These are phyloP conservation scores for Bauhinia variegata DNA, from an alignment of 306 rosid species.

Conservation along the genomic window DNA sequence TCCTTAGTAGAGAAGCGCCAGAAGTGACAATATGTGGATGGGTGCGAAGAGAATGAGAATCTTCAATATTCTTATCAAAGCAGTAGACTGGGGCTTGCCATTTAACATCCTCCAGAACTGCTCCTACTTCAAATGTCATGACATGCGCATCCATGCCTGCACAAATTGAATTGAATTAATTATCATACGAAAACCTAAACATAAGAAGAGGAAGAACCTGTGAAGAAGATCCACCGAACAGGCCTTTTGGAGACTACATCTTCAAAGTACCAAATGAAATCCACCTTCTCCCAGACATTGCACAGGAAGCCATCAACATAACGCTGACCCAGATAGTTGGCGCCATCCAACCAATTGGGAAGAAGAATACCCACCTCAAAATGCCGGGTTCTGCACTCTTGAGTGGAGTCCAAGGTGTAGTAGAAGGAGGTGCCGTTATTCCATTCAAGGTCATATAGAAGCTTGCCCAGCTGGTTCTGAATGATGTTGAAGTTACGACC, in stretches of 20 bases:
- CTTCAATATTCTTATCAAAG: constrained; percentile 30
- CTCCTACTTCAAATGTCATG: constrained; percentile 66
- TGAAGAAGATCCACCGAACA: constrained; percentile 58
- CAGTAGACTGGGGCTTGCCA: constrained; percentile 68
- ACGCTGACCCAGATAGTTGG: constrained; percentile 56
- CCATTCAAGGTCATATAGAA: constrained; percentile 66
- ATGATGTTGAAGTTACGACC: constrained; percentile 74
- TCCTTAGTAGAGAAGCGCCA: constrained; percentile 2
- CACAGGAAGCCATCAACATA: constrained; percentile 61
- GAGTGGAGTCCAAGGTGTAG: constrained; percentile 44
- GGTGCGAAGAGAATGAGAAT: background rate
- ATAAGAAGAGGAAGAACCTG: constrained; percentile 33
- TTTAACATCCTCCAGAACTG: constrained; percentile 48
- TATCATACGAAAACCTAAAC: no score
- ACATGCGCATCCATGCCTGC: constrained; percentile 63
- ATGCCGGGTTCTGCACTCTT: constrained; percentile 40
- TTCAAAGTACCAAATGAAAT: constrained; percentile 59
- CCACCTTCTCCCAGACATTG: constrained; percentile 70
- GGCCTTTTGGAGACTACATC: constrained; percentile 63
- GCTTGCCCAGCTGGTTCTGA: constrained; percentile 54
- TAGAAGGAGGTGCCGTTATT: constrained; percentile 67
- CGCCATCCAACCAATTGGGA: constrained; percentile 72
- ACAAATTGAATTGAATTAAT: background rate
- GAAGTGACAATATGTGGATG: background rate
- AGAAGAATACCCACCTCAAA: constrained; percentile 65